Evolutionary conservation across 1,284 basidiomycete genomes (phyloP).

Genomic region (Fomitopsis betulina): DNA sequence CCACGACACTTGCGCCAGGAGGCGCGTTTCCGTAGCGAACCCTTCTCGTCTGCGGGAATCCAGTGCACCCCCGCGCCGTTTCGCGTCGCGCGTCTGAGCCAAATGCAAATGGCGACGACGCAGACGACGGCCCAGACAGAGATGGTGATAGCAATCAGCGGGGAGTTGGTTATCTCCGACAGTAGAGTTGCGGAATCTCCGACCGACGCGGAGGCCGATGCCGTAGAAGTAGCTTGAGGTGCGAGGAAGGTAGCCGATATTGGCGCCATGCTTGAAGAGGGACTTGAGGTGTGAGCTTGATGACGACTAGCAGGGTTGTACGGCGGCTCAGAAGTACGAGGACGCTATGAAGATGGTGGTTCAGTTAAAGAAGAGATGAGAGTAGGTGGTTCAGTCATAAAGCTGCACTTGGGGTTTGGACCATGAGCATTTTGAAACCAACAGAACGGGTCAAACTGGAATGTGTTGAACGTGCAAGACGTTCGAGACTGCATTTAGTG

Average conservation of each 20-base stretch:
- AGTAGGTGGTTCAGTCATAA: neutral
- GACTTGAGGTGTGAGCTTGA: neutral
- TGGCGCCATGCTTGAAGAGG: neutral
- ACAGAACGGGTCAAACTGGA: neutral
- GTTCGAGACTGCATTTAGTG: neutral
- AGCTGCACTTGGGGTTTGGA: neutral
- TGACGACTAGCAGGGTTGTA: neutral
- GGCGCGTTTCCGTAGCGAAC: neutral
- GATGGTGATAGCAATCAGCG: neutral
- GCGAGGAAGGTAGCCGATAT: neutral
- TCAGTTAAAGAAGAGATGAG: neutral
- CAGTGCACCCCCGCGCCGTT: neutral
- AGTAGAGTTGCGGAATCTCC: neutral
- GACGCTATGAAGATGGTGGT: neutral
- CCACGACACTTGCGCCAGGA: neutral
- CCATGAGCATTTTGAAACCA: neutral
- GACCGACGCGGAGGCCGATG: neutral
- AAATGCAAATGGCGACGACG: neutral
- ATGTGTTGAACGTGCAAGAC: neutral
- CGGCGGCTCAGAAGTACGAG: neutral
- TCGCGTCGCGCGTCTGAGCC: neutral
- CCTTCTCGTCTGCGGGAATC: neutral
- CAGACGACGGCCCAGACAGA: neutral
- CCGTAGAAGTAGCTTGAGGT: neutral
- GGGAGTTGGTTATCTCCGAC: neutral